Base-by-base conservation (phyloP, 1,139 yeast genomes). In the Wickerhamomyces sp. region DNA sequence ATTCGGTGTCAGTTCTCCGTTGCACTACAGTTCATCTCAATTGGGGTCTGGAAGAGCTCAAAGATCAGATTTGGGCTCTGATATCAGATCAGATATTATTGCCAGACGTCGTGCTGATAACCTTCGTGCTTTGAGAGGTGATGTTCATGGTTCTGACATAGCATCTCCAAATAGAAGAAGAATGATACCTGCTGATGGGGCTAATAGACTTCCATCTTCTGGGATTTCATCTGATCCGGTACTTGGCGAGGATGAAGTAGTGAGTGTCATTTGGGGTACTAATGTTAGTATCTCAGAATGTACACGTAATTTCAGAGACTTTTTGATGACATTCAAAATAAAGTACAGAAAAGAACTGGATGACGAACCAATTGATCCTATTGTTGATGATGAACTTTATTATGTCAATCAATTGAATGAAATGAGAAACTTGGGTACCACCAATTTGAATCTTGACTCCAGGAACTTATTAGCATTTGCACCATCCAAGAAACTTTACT, bases 191-290 rank as follows among this genome's bases (percentile, higher is more conserved):
- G 45, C 36, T n/a, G 41, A 46, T 13, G 45, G 41, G 43, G 26
- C 47, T 18, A 18, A 18, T 5, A 18, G 23, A 36, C 60, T 43
- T 27, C 51, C 44, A 44, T 54, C 56, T 3, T 42, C 41, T 6
- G 36, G 50, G 2, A 13, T 47, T 2, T 44, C 53, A 3, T 46
- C 52, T 2, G 33, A 26, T 2, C n/a, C 34, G 9, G 63, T 64
- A 9, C 60, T 50, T 40, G 54, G 55, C 7, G 59, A 56, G 10
- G 60, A 62, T 8, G 71, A 69, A 43, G 53, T 47, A 7, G 72
- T 83, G 33, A 78, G 95, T 60, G 95, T 93, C 46, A 91, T 93
- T 59, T 93, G 99, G 99, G 99, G 99, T 64, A 93, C 99, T 2
- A 91, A 93, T 62, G 96, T 93, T 31, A 85, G 95, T 37, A 90